A percentile compares a stretch with the other conserved stretches of the same genome.
Conservation (phyloP, 2,329 filamentous ascomycete species). For the Diaporthe sp. region DNA sequence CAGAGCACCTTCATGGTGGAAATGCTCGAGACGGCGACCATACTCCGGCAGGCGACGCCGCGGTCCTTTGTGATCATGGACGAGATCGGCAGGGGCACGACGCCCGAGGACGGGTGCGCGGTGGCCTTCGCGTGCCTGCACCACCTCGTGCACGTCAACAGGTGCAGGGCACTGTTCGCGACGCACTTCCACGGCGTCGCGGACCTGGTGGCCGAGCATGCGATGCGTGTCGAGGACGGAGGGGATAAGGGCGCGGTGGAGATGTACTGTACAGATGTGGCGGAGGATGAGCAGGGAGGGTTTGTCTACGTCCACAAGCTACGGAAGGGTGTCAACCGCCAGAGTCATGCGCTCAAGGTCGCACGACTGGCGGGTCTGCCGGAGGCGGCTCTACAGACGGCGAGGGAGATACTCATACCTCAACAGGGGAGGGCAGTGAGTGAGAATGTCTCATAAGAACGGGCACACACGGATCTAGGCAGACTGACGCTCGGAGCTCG, state of each 20-base stretch:
- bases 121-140: conserved; percentile 91
- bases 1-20: conserved; percentile 99
- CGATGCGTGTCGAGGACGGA: conserved; percentile 54
- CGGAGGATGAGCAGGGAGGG: conserved; percentile 76
- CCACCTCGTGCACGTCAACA: conserved; percentile 84
- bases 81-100: conserved; percentile 94
- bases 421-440: conserved; percentile 22
- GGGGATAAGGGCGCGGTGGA: conserved; percentile 65
- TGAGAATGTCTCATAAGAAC: neutral
- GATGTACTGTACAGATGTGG: conserved; percentile 90
- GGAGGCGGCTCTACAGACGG: conserved; percentile 77
- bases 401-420: conserved; percentile 68
- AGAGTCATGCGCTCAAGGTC: conserved; percentile 96
- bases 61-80: conserved; percentile 98
- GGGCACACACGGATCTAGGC: conserved; percentile 9
- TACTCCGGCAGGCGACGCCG: conserved; percentile 86
- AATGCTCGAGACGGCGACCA: conserved; percentile 96
- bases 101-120: conserved; percentile 90
- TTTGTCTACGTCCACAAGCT: conserved; percentile 92
- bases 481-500: neutral
- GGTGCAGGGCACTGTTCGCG: conserved; percentile 87
- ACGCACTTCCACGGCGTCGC: conserved; percentile 93
- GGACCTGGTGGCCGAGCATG: conserved; percentile 76
- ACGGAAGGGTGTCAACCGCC: conserved; percentile 83
- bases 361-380: conserved; percentile 88